Evolutionary conservation across 163 green algal species (phyloP).

Genomic region (Prototheca wickerhamii): DNA sequence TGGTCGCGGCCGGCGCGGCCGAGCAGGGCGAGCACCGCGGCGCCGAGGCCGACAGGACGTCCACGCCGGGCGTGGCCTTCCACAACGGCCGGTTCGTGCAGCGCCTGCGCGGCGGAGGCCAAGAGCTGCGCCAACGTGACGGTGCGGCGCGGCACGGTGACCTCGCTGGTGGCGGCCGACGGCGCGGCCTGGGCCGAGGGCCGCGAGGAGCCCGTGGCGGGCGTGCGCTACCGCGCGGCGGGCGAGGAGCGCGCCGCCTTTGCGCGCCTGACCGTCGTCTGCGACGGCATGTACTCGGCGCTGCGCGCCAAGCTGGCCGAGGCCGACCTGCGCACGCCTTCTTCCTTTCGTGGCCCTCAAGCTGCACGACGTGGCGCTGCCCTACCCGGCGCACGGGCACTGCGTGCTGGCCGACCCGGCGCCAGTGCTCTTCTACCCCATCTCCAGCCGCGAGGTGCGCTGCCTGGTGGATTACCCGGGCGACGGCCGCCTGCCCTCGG

Average conservation of each 20-base stretch:
- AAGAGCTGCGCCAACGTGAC: constrained; percentile 51
- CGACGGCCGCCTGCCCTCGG: constrained; percentile 55
- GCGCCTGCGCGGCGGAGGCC: constrained; percentile 60
- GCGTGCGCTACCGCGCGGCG: constrained; percentile 64
- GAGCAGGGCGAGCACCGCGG: not conserved
- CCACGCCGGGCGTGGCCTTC: constrained; percentile 81
- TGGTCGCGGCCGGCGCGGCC: constrained; percentile 32
- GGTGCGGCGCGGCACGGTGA: constrained; percentile 72
- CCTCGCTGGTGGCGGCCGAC: constrained; percentile 46
- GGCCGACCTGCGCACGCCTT: constrained; percentile 60
- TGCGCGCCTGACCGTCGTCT: constrained; percentile 84
- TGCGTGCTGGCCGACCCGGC: constrained; percentile 88
- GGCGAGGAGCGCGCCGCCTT: constrained; percentile 42
- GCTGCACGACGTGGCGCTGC: constrained; percentile 61
- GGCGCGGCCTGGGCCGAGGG: constrained; percentile 56
- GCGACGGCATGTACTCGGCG: constrained; percentile 94
- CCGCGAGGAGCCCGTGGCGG: constrained; percentile 47
- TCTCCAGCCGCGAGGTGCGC: constrained; percentile 69
- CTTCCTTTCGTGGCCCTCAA: constrained; percentile 92
- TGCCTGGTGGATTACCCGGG: constrained; percentile 90
- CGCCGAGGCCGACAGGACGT: not conserved
- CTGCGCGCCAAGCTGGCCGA: constrained; percentile 54
- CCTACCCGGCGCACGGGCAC: constrained; percentile 82
- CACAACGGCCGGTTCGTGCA: constrained; percentile 96
- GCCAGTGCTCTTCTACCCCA: constrained; percentile 97